These are phyloP conservation scores for Suhomyces tanzawaensis DNA, from an alignment of 805 yeast genomes.

Conservation along the genomic window DNA sequence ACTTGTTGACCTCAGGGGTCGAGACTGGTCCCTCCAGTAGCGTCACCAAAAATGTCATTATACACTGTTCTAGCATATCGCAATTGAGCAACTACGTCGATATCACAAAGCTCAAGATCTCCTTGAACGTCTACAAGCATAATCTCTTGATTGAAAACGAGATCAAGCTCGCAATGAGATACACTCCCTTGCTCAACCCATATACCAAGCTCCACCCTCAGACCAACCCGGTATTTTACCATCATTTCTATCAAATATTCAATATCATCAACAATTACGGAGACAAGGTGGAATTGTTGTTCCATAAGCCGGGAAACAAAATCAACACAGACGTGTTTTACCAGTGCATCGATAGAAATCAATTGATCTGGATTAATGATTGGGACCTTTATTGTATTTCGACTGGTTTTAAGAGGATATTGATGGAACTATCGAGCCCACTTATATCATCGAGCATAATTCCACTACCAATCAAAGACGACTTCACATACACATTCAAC, in stretches of 20 bases:
- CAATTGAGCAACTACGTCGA: constrained; percentile 63
- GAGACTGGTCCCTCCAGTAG: not conserved
- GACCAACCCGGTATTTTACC: constrained; percentile 23
- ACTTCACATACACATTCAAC: constrained; percentile 39
- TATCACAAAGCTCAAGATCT: constrained; percentile 71
- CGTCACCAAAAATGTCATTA: constrained; percentile 19
- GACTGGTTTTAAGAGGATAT: constrained; percentile 42
- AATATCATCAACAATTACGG: constrained; percentile 47
- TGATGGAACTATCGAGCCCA: constrained; percentile 53
- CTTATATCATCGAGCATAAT: constrained; percentile 52
- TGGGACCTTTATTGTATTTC: constrained; percentile 56
- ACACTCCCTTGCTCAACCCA: constrained; percentile 21
- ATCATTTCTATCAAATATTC: constrained; percentile 51
- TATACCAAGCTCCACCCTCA: constrained; percentile 16
- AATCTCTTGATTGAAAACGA: constrained; percentile 53
- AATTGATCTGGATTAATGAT: constrained; percentile 51
- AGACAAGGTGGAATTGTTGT: constrained; percentile 43
- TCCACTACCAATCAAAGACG: constrained; percentile 53
- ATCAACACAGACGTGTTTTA: constrained; percentile 43
- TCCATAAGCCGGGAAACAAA: constrained; percentile 58
- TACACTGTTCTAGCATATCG: constrained; percentile 49
- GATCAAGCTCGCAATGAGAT: constrained; percentile 13
- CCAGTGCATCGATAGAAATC: constrained; percentile 53
- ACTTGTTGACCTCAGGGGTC: constrained; percentile 38
- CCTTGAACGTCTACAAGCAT: constrained; percentile 69